Evolutionary conservation across 2,329 filamentous ascomycete genomes (phyloP).

Genomic region (Phyllosticta paracitricarpa): DNA sequence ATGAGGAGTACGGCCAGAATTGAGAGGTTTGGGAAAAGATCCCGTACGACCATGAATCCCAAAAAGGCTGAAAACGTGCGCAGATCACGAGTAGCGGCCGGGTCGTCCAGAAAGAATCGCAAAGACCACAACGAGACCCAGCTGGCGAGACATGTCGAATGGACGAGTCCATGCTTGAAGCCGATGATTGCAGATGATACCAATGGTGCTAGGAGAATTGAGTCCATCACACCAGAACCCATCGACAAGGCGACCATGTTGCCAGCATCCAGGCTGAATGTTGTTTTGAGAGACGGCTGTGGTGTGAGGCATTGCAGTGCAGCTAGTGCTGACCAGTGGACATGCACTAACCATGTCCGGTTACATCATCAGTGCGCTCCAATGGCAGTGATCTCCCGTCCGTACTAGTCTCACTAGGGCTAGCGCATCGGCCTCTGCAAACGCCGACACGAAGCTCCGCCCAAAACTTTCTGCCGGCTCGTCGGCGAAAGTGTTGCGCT

Average conservation of each 20-base stretch:
- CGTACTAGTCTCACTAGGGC: neutral
- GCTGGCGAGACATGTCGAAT: neutral
- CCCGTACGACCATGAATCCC: neutral
- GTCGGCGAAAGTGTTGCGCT: neutral
- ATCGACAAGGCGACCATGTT: neutral
- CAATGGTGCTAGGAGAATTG: neutral
- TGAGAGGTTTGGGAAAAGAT: neutral
- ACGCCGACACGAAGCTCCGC: neutral
- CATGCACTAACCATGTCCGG: neutral
- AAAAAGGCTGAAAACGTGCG: neutral
- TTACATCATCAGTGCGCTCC: conserved; percentile 3
- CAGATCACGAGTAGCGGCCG: neutral
- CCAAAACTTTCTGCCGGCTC: neutral
- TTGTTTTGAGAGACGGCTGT: conserved; percentile 1
- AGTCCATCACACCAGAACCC: neutral
- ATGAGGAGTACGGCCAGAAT: neutral
- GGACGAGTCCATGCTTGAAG: neutral
- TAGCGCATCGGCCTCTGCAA: neutral
- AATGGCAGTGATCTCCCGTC: conserved; percentile 5
- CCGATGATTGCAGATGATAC: neutral
- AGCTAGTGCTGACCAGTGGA: neutral
- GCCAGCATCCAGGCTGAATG: neutral
- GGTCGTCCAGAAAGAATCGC: neutral
- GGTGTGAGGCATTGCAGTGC: neutral
- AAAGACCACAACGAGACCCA: neutral